Evolutionary conservation across 1,139 yeast genomes (phyloP).

Genomic region (Suhomyces bolitotheri): DNA sequence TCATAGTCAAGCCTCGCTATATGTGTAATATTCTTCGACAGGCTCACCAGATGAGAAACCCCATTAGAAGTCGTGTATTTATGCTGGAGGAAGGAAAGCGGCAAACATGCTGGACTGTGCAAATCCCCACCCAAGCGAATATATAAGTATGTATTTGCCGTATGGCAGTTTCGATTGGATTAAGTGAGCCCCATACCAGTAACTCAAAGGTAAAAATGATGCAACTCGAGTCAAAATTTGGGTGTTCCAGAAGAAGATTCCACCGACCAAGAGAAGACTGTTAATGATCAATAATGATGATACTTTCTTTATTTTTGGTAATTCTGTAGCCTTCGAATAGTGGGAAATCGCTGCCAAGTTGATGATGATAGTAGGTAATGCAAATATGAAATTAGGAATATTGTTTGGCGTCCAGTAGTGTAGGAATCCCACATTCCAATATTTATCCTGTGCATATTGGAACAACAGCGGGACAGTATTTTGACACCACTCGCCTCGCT

Average conservation of each 20-base stretch:
- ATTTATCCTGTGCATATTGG: conserved; percentile 71
- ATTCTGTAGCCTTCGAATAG: conserved; percentile 28
- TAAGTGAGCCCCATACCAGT: conserved; percentile 63
- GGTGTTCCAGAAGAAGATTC: conserved; percentile 70
- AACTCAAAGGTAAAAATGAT: conserved; percentile 70
- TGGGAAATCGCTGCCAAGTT: conserved; percentile 30
- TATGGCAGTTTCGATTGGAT: conserved; percentile 13
- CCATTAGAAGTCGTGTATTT: no score
- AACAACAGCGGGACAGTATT: conserved; percentile 59
- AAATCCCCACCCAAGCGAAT: conserved; percentile 55
- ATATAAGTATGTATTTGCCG: conserved; percentile 35
- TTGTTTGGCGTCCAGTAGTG: conserved; percentile 80
- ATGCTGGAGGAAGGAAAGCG: conserved; percentile 77
- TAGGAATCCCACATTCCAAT: conserved; percentile 85
- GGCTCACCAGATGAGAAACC: no score
- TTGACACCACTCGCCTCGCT: conserved; percentile 78
- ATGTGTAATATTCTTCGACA: no score
- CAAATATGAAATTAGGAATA: conserved; percentile 81
- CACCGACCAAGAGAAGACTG: conserved; percentile 46
- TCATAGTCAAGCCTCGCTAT: no score
- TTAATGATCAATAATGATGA: conserved; percentile 40
- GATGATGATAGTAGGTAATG: conserved; percentile 61
- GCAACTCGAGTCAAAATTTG: conserved; percentile 83
- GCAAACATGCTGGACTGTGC: conserved; percentile 63
- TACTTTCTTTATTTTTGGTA: conserved; percentile 36